Evolutionary conservation across 352 stramenopile species (phyloP).

Genomic region (Globisporangium okanoganense): DNA sequence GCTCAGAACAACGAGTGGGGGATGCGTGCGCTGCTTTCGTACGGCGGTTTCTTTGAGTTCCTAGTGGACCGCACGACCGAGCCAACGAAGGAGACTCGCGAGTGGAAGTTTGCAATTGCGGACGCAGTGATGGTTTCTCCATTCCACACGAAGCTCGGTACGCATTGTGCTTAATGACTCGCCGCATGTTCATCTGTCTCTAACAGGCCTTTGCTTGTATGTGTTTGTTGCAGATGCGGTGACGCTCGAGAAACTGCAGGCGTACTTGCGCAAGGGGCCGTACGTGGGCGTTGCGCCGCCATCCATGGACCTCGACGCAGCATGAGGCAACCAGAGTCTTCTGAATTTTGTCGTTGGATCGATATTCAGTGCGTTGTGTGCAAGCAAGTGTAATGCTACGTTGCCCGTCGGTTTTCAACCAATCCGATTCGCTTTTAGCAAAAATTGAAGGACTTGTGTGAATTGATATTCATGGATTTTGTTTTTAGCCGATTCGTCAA

Average conservation of each 20-base stretch:
- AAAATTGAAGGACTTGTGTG: neutral
- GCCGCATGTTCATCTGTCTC: neutral
- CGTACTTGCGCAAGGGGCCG: conserved; percentile 52
- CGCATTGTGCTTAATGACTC: conserved; percentile 17
- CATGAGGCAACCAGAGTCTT: conserved; percentile 16
- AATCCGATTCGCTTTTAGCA: neutral
- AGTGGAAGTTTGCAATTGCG: conserved; percentile 89
- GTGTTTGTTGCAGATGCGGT: conserved; percentile 28
- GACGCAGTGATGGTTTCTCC: conserved; percentile 70
- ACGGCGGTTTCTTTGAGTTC: conserved; percentile 85
- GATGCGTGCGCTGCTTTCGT: conserved; percentile 54
- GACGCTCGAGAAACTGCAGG: conserved; percentile 52
- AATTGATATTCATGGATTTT: neutral
- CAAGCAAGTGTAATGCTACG: neutral
- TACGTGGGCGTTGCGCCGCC: conserved; percentile 47
- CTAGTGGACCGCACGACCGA: conserved; percentile 78
- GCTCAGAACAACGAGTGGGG: conserved; percentile 80
- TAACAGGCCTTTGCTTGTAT: neutral
- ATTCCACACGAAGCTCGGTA: conserved; percentile 56
- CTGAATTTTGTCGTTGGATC: neutral
- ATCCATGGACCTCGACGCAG: conserved; percentile 65
- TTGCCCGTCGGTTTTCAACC: neutral
- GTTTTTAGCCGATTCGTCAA: too few species aligned
- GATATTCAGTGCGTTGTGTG: neutral
- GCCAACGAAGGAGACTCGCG: conserved; percentile 76